Conservation (phyloP, 331 rosid species). For the Quercus lobata region DNA sequence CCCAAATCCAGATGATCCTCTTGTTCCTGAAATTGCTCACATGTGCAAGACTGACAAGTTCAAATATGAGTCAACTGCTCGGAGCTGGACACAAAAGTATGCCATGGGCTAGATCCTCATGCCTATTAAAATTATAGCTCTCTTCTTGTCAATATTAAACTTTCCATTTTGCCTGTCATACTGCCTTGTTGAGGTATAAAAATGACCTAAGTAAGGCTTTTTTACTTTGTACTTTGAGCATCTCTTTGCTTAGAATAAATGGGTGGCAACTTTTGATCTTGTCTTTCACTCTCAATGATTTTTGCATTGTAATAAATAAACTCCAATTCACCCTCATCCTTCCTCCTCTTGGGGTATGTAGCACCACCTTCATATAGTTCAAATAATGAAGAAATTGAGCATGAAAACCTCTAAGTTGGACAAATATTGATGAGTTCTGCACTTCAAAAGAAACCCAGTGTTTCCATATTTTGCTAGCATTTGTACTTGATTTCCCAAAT, state of each 20-base stretch:
- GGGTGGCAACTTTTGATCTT: slow-evolving; percentile 11
- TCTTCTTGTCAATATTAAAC: neutral
- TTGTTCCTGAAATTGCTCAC: slow-evolving; percentile 90
- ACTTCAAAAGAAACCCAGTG: too few species aligned
- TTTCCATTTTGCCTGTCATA: neutral
- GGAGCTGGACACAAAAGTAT: slow-evolving; percentile 89
- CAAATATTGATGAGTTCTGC: too few species aligned
- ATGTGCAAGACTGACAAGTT: slow-evolving; percentile 73
- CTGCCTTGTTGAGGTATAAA: slow-evolving; percentile 2
- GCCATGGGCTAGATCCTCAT: slow-evolving; percentile 54
- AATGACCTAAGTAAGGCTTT: slow-evolving; percentile 26
- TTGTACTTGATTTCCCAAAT: too few species aligned
- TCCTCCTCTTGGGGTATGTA: neutral
- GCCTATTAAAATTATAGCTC: neutral
- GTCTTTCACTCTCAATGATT: neutral
- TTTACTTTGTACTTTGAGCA: slow-evolving; percentile 29
- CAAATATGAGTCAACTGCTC: slow-evolving; percentile 78
- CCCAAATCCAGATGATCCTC: slow-evolving; percentile 92
- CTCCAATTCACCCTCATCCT: neutral
- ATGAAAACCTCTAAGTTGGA: neutral
- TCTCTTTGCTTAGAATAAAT: slow-evolving; percentile 29
- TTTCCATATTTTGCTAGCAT: too few species aligned
- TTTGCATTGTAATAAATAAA: neutral
- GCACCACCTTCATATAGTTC: neutral
- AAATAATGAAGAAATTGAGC: neutral